Evolutionary conservation across 345 rosid species (phyloP), one percentile per base, ranked within the genome.

Genomic region (Eucalyptus victrix): DNA sequence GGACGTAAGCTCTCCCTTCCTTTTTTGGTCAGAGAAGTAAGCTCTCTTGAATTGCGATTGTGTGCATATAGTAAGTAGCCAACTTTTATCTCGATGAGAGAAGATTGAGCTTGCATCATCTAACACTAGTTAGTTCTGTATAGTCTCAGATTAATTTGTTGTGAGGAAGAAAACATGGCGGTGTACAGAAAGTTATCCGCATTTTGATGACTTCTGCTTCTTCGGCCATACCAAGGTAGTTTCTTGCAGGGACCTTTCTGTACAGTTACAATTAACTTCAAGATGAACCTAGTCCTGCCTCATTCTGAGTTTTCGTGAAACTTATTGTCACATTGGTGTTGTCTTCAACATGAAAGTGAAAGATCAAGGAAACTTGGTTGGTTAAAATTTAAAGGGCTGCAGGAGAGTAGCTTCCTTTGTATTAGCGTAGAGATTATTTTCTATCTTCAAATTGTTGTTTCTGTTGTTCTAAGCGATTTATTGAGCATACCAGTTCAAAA

Each of bases 321-420:
- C 40, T 1, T 19, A 17, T 28, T 62, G 81, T 72, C 45, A 0
- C 44, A 2, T 0, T 19, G 14, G 26, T 34, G 14, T 69, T 4
- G 44, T 34, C 80, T 34, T 6, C 0, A 44, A 34, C 26, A 18
- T 69, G 80, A 69, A 69, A 69, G 34, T 34, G 80, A 34, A 18
- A 34, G 44, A 18, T 69, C 18, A 15, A 69, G 24, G 80, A 69
- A 34, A 34, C 80, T 69, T 6, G 14, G 80, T 34, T 17, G 44
- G 76, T 16, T 67, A n/a, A 69, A 69, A 69, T 69, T 34, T 69
- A 5, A 69, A 26, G 42, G 44, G 80, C 80, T 10, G 80, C 80
- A 9, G 21, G 44, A 69, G 80, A 69, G 44, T 19, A 19, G 81
- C 6, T 37, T 72, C 26, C 81, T 72, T 42, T 9, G 37, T 18